Conservation (phyloP, 140 eudicot genomes). For the Senecio squalidus region DNA sequence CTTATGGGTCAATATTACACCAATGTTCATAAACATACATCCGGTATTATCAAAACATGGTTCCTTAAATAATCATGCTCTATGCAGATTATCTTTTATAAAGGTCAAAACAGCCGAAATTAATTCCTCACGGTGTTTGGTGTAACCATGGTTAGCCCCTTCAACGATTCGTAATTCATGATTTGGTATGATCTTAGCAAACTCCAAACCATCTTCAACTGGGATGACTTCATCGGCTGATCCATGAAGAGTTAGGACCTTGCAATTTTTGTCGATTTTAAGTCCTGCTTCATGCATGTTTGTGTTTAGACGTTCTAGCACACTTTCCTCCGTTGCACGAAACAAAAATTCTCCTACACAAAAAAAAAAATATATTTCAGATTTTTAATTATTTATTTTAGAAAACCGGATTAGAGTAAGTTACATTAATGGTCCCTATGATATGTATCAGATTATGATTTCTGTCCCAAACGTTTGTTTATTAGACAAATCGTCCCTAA, state of each 20-base stretch:
- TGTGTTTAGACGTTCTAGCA: conserved; percentile 65
- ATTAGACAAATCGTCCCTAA: too few relatives aligned
- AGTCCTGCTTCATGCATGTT: conserved; percentile 75
- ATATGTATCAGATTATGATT: too few relatives aligned
- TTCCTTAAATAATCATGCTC: not conserved
- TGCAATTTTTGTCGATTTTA: conserved; percentile 39
- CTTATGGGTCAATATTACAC: too few relatives aligned
- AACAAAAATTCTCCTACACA: conserved; percentile 29
- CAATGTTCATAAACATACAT: too few relatives aligned
- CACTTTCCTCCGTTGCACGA: conserved; percentile 52
- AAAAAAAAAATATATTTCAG: not conserved
- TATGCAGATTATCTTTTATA: conserved; percentile 32
- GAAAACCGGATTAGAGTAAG: too few relatives aligned
- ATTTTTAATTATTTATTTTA: not conserved
- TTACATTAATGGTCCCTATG: too few relatives aligned
- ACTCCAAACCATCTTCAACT: conserved; percentile 74
- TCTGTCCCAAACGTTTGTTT: too few relatives aligned
- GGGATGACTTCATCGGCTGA: conserved; percentile 81
- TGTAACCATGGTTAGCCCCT: conserved; percentile 69
- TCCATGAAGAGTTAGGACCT: conserved; percentile 78
- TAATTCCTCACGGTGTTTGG: conserved; percentile 47
- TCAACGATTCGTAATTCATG: conserved; percentile 56
- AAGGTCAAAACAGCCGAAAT: conserved; percentile 45
- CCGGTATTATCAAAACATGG: too few relatives aligned
- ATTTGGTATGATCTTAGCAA: conserved; percentile 64